Base-by-base conservation (phyloP, 805 yeast genomes). In the Starmerella bacillaris region DNA sequence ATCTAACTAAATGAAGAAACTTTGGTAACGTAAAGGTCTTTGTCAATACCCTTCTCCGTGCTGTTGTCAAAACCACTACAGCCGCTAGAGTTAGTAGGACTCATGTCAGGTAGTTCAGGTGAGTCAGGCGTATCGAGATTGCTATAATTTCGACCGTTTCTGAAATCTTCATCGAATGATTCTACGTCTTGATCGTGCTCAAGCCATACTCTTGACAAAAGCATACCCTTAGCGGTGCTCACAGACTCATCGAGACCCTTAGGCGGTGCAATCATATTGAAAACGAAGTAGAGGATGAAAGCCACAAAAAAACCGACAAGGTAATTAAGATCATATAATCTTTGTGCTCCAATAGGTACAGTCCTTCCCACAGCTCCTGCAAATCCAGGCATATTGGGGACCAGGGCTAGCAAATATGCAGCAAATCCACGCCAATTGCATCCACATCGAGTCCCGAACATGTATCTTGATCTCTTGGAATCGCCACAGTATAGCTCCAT, bases 341-440 rank as follows among this genome's bases (percentile, higher is more conserved):
- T 63, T 38, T 70, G 67, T 7, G 93, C 93, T 21, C 86, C 92
- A 31, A 60, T 58, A 19, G 93, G 92, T 9, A 80, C 92, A 40
- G 62, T 65, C n/a, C 72, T 67, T 27, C 74, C 78, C 18, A 78
- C 71, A 5, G 83, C 82, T 43, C 92, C 60, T 4, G 75, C 84
- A 47, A 82, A 80, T 2, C 94, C 94, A 16, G 76, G 77, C 50
- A 82, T 74, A 49, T 80, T 82, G 31, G 92, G 89, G 22, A 72
- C 59, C 40, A 83, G 74, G 37, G 93, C 93, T 45, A 74, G 64
- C 44, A 82, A 53, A 53, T 82, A 82, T 1, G 93, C 89, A 21
- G 64, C 70, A 45, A 69, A 72, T 2, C 86, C 94, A 53, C 92
- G 65, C 89, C 92, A 78, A 52, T 80, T 79, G 54, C 70, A 46